These are phyloP conservation scores for Mytilinidion resinicola DNA, from an alignment of 495 filamentous ascomycete genomes.

Conservation along the genomic window DNA sequence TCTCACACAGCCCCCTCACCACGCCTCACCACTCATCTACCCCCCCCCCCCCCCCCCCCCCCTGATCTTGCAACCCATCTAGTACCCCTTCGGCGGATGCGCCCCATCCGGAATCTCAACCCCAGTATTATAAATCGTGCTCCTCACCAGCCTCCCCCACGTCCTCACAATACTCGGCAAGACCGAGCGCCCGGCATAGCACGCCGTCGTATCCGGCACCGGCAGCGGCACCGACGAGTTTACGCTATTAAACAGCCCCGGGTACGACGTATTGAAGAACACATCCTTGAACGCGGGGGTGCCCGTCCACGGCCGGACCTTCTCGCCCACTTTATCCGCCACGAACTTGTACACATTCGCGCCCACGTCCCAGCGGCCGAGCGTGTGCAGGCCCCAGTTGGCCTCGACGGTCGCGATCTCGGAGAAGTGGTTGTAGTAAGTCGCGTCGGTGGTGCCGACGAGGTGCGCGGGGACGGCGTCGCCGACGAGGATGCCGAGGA, in stretches of 20 bases:
- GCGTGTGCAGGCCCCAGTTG: constrained; percentile 33
- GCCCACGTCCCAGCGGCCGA: constrained; percentile 38
- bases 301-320: constrained; percentile 23
- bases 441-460: constrained; percentile 30
- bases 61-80: not conserved
- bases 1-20: too few species aligned
- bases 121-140: constrained; percentile 26
- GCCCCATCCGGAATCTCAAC: constrained; percentile 32
- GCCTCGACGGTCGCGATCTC: constrained; percentile 35
- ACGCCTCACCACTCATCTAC: too few species aligned
- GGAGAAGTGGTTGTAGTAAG: constrained; percentile 36
- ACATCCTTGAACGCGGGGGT: constrained; percentile 22
- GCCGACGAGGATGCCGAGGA: constrained; percentile 33
- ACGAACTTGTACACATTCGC: constrained; percentile 34
- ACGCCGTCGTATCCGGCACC: constrained; percentile 27
- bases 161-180: constrained; percentile 18
- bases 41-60: too few species aligned
- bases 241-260: constrained; percentile 31
- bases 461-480: constrained; percentile 26
- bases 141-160: constrained; percentile 19
- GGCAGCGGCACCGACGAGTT: constrained; percentile 28
- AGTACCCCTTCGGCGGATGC: constrained; percentile 25
- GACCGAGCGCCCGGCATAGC: constrained; percentile 23
- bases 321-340: constrained; percentile 24
- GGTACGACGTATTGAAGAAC: constrained; percentile 31